These are phyloP conservation scores for Alternaria atra DNA, from an alignment of 2,329 filamentous ascomycete species.

Conservation along the genomic window DNA sequence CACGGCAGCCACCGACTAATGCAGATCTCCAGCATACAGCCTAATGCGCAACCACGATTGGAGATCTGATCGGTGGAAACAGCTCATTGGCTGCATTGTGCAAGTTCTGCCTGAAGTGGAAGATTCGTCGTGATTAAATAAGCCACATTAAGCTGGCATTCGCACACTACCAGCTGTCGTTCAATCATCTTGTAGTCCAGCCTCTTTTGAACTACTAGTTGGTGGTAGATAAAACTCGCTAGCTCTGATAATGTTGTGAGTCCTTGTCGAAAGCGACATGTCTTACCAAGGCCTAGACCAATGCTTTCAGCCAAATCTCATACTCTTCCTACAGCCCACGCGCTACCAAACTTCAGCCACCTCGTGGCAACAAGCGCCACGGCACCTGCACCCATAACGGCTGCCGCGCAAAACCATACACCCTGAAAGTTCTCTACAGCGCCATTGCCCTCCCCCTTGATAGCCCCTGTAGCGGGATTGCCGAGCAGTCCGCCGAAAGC, in stretches of 20 bases:
- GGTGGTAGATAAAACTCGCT: too few species aligned
- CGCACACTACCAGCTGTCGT: not conserved
- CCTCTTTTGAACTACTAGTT: not conserved
- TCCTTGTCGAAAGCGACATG: too few species aligned
- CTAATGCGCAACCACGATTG: not conserved
- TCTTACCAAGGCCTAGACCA: too few species aligned
- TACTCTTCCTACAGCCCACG: constrained; percentile 9
- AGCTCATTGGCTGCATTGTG: not conserved
- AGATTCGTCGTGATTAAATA: not conserved
- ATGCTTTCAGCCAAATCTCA: not conserved
- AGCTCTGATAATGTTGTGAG: too few species aligned
- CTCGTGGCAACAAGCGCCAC: constrained; percentile 23
- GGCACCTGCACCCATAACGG: constrained; percentile 29
- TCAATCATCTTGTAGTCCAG: not conserved
- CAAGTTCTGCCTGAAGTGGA: not conserved
- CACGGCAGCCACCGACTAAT: not conserved
- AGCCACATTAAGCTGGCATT: not conserved
- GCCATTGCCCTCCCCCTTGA: constrained; percentile 52
- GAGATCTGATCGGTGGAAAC: not conserved
- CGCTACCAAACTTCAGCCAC: constrained; percentile 26
- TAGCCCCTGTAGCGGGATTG: constrained; percentile 62
- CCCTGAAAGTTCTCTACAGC: constrained; percentile 35
- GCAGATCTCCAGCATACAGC: not conserved
- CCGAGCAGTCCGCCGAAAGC: constrained; percentile 62
- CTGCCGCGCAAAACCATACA: constrained; percentile 50